phyloP scores from a whole-genome alignment of 345 rosid species.

The Brassica cretica region DNA sequence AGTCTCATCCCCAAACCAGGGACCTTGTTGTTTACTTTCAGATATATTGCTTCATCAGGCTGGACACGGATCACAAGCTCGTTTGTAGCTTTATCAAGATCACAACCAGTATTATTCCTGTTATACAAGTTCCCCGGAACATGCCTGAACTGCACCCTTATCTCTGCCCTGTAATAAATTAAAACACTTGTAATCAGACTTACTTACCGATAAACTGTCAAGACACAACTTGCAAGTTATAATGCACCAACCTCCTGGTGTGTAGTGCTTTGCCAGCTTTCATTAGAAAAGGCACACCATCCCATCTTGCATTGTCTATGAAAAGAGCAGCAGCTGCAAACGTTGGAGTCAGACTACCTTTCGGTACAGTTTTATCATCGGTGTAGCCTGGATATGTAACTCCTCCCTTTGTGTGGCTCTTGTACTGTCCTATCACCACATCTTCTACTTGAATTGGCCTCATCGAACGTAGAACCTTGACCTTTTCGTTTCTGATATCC shows the following conservation, averaged over 20 bases:
- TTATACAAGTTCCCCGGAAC: constrained; percentile 97
- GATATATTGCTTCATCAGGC: constrained; percentile 94
- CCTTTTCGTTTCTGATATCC: constrained; percentile 98
- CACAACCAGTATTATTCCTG: constrained; percentile 61
- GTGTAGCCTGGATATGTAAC: constrained; percentile 75
- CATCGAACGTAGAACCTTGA: constrained; percentile 95
- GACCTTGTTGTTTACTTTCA: constrained; percentile 96
- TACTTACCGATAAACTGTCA: neutral
- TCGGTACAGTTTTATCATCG: constrained; percentile 89
- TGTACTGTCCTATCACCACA: constrained; percentile 87
- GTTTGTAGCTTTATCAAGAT: constrained; percentile 84
- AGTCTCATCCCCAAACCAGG: constrained; percentile 98
- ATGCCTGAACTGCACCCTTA: constrained; percentile 95
- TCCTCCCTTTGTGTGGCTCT: constrained; percentile 88
- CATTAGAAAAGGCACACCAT: constrained; percentile 96
- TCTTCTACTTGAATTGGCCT: constrained; percentile 80
- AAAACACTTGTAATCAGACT: too few relatives aligned
- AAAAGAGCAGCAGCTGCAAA: constrained; percentile 98
- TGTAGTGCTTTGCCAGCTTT: constrained; percentile 98
- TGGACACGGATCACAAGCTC: constrained; percentile 97
- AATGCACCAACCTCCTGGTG: constrained; percentile 53
- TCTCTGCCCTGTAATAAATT: constrained; percentile 53
- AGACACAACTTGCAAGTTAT: neutral
- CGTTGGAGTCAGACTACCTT: constrained; percentile 88
- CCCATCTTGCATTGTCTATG: constrained; percentile 98